These are phyloP conservation scores for Globisporangium echinulatum DNA, from an alignment of 352 stramenopile species.

Conservation along the genomic window DNA sequence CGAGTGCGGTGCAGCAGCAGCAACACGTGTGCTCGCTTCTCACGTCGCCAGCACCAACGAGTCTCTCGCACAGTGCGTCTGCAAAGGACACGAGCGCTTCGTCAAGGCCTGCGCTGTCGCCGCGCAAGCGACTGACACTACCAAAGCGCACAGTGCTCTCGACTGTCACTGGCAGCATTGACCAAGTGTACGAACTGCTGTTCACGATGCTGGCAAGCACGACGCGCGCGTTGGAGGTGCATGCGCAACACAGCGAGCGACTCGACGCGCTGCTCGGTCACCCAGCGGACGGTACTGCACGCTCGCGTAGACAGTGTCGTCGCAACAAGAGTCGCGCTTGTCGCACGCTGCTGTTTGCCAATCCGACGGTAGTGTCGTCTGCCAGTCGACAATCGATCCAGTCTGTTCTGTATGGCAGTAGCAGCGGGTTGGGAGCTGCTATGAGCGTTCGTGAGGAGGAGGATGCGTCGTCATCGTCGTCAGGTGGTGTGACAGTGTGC, in stretches of 20 bases:
- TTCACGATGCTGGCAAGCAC: slow-evolving; percentile 24
- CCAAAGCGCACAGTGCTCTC: slow-evolving; percentile 32
- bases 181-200: slow-evolving; percentile 31
- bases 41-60: not conserved
- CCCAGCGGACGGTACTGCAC: too few relatives aligned
- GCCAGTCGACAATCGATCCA: not conserved
- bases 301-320: not conserved
- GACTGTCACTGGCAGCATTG: slow-evolving; percentile 33
- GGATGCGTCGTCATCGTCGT: too few relatives aligned
- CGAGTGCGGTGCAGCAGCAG: slow-evolving; percentile 4
- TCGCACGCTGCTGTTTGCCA: slow-evolving; percentile 3
- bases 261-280: not conserved
- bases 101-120: slow-evolving; percentile 24
- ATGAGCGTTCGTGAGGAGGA: too few relatives aligned
- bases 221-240: slow-evolving; percentile 10
- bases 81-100: slow-evolving; percentile 15
- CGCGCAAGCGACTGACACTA: slow-evolving; percentile 38
- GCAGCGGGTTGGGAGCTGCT: too few relatives aligned
- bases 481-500: slow-evolving; percentile 1
- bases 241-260: not conserved
- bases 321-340: not conserved
- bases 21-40: not conserved
- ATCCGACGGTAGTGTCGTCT: slow-evolving; percentile 4
- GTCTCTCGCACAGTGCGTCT: not conserved
- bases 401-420: not conserved